phyloP scores from a whole-genome alignment of 805 yeast species.

The Candida awuae region DNA sequence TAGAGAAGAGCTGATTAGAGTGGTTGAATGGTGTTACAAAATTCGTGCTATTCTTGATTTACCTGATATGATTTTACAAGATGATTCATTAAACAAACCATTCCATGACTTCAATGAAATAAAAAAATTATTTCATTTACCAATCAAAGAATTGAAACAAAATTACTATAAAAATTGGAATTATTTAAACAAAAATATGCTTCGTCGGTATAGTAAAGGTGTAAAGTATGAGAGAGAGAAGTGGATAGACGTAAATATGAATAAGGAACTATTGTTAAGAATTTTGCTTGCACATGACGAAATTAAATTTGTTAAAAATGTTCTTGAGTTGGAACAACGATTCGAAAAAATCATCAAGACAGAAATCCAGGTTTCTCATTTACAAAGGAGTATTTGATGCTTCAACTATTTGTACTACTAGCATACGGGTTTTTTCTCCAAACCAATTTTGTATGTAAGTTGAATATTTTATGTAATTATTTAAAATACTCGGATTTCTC shows the following conservation, averaged over 20 bases:
- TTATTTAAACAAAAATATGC: conserved; percentile 16
- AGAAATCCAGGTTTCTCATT: conserved; percentile 19
- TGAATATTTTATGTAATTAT: too few species aligned
- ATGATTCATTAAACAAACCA: conserved; percentile 16
- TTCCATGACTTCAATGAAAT: conserved; percentile 18
- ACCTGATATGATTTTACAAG: conserved; percentile 21
- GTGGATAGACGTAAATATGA: conserved; percentile 34
- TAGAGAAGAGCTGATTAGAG: conserved; percentile 21
- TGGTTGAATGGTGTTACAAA: conserved; percentile 27
- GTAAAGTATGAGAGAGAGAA: conserved; percentile 33
- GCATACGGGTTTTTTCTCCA: too few species aligned
- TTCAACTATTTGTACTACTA: too few species aligned
- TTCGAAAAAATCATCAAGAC: conserved; percentile 22
- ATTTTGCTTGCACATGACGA: conserved; percentile 45
- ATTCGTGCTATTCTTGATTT: conserved; percentile 23
- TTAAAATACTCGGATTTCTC: too few species aligned
- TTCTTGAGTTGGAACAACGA: conserved; percentile 25
- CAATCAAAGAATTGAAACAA: conserved; percentile 12
- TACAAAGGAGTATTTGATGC: too few species aligned
- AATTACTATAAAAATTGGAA: conserved; percentile 21
- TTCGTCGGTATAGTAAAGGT: conserved; percentile 15
- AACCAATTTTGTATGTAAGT: too few species aligned
- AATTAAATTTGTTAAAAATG: conserved; percentile 18
- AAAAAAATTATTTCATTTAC: conserved; percentile 13
- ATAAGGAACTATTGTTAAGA: conserved; percentile 59